Evolutionary conservation across 192 early-diverging fungal genomes (phyloP).

Genomic region (Allomyces macrogynus): DNA sequence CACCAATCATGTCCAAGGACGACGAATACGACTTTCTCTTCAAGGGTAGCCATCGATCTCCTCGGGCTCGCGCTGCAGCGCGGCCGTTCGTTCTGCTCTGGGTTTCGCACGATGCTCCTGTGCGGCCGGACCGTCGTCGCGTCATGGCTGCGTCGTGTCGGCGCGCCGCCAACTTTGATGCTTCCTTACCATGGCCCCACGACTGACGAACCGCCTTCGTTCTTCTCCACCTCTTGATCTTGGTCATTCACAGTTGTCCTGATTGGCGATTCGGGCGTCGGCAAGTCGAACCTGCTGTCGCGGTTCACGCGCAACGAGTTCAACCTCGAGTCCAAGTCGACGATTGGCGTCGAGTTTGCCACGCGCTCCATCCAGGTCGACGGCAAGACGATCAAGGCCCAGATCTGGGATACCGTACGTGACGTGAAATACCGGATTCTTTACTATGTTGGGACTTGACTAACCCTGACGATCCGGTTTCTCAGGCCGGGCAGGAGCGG

Average conservation of each 20-base stretch:
- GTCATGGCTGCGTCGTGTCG: too few species aligned
- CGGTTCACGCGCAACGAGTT: conserved; percentile 98
- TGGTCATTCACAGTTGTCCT: conserved; percentile 40
- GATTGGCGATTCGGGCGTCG: conserved; percentile 89
- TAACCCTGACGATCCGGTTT: not conserved
- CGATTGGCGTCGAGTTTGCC: conserved; percentile 97
- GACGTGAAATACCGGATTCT: conserved; percentile 28
- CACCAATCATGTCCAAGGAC: conserved; percentile 21
- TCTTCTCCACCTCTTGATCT: not conserved
- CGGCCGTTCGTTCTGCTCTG: too few species aligned
- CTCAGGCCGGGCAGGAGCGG: conserved; percentile 42
- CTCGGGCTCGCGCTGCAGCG: too few species aligned
- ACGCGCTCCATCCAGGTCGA: conserved; percentile 92
- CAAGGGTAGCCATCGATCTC: conserved; percentile 29
- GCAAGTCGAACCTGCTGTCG: conserved; percentile 92
- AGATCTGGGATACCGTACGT: conserved; percentile 98
- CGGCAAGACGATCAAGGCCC: conserved; percentile 91
- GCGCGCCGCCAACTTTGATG: too few species aligned
- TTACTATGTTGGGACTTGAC: conserved; percentile 8
- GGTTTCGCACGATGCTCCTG: too few species aligned
- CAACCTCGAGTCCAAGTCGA: conserved; percentile 93
- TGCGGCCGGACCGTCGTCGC: too few species aligned
- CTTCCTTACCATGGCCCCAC: too few species aligned
- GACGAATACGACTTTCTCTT: conserved; percentile 80
- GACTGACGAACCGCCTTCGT: conserved; percentile 2